Evolutionary conservation across 2,329 filamentous ascomycete species (phyloP).

Genomic region (Paraphoma chrysanthemicola): DNA sequence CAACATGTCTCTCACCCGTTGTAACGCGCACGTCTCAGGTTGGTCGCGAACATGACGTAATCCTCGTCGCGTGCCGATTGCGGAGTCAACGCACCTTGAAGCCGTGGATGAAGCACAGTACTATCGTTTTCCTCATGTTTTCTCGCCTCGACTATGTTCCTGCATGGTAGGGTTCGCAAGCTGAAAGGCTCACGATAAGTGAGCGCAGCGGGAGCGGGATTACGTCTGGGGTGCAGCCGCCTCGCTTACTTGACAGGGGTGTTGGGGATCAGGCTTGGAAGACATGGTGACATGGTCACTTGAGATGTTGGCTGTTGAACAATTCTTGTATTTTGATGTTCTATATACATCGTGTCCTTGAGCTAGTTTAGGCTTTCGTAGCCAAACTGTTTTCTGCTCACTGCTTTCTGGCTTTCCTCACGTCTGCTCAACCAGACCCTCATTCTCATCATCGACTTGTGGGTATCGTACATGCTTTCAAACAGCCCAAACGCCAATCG

Average conservation of each 20-base stretch:
- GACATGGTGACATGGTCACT: neutral
- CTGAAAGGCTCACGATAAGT: slow-evolving; percentile 7
- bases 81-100: slow-evolving; percentile 68
- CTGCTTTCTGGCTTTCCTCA: neutral
- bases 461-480: neutral
- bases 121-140: slow-evolving; percentile 77
- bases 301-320: too few relatives aligned
- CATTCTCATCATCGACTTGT: neutral
- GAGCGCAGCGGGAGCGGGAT: slow-evolving; percentile 12
- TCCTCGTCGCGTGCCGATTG: neutral
- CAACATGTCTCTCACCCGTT: neutral
- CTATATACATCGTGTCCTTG: neutral
- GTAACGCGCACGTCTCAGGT: neutral
- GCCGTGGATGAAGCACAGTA: slow-evolving; percentile 86
- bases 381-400: neutral
- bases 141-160: slow-evolving; percentile 36
- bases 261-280: neutral
- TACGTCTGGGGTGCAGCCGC: slow-evolving; percentile 32
- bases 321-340: neutral
- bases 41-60: slow-evolving; percentile 6
- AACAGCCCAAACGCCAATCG: neutral
- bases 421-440: neutral
- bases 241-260: slow-evolving; percentile 21
- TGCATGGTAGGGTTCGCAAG: slow-evolving; percentile 33
- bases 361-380: neutral